Evolutionary conservation across 2,329 filamentous ascomycete species (phyloP).

Genomic region (Apiospora arundinis): DNA sequence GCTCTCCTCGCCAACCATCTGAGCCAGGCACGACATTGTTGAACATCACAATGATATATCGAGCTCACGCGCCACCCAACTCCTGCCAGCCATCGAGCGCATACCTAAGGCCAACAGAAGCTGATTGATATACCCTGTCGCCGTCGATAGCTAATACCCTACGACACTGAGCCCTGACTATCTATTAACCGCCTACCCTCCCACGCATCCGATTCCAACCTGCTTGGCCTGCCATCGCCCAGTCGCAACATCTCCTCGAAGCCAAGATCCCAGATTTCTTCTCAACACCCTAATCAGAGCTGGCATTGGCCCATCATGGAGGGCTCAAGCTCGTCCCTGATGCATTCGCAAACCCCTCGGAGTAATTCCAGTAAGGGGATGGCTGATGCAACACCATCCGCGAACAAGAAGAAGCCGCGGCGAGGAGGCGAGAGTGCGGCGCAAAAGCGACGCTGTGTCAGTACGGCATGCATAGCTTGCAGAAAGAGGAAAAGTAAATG

Average conservation of each 20-base stretch:
- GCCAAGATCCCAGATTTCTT: not conserved
- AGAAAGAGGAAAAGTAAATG: slow-evolving; percentile 85
- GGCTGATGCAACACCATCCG: slow-evolving; percentile 6
- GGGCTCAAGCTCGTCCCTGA: not conserved
- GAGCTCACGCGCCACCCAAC: not conserved
- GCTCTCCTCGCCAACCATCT: not conserved
- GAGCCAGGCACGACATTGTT: not conserved
- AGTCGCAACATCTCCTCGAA: not conserved
- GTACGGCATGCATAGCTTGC: slow-evolving; percentile 84
- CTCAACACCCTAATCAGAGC: not conserved
- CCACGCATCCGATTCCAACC: not conserved
- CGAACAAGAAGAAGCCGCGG: slow-evolving; percentile 57
- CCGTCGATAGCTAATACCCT: not conserved
- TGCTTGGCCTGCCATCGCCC: not conserved
- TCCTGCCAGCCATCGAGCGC: slow-evolving; percentile 15
- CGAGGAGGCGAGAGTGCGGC: slow-evolving; percentile 53
- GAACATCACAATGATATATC: slow-evolving; percentile 16
- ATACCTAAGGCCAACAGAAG: slow-evolving; percentile 7
- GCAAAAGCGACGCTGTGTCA: slow-evolving; percentile 78
- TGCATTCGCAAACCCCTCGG: slow-evolving; percentile 4
- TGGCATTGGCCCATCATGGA: slow-evolving; percentile 5
- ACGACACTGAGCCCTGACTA: not conserved
- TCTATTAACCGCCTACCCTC: not conserved
- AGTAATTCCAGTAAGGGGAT: not conserved
- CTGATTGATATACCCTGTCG: not conserved